Conservation (phyloP, 2,329 filamentous ascomycete genomes). For the Didymella sp. region DNA sequence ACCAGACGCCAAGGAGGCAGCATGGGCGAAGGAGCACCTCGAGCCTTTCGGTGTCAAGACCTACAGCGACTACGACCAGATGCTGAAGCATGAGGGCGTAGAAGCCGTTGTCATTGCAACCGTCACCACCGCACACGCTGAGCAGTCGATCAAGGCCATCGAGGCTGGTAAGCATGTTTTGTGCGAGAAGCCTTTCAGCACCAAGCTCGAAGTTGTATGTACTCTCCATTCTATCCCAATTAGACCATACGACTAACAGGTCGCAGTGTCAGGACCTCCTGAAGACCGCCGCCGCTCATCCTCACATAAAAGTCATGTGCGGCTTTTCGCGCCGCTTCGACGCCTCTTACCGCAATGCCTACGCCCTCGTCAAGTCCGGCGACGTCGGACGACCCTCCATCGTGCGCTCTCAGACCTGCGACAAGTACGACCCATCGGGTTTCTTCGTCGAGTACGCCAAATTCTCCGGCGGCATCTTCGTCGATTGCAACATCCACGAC, state of each 20-base stretch:
- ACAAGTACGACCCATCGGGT: conserved; percentile 68
- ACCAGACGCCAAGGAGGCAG: conserved; percentile 51
- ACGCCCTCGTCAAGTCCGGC: conserved; percentile 59
- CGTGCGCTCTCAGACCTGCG: conserved; percentile 70
- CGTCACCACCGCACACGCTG: conserved; percentile 63
- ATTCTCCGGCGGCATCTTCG: conserved; percentile 72
- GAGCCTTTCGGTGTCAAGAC: conserved; percentile 60
- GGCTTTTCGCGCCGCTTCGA: conserved; percentile 73
- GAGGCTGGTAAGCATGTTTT: conserved; percentile 62
- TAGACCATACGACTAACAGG: background rate
- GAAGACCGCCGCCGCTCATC: conserved; percentile 61
- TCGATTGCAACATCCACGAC: conserved; percentile 74
- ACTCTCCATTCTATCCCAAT: background rate
- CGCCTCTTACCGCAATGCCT: conserved; percentile 67
- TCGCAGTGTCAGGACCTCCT: conserved; percentile 66
- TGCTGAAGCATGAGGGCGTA: conserved; percentile 63
- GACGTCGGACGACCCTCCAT: conserved; percentile 66
- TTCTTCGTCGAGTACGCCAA: conserved; percentile 74
- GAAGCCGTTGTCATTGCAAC: conserved; percentile 64
- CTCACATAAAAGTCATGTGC: conserved; percentile 70
- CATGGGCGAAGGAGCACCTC: conserved; percentile 60
- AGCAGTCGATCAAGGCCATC: conserved; percentile 65
- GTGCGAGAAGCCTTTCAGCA: conserved; percentile 67
- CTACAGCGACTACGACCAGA: conserved; percentile 63
- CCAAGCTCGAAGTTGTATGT: conserved; percentile 65